A percentile compares a stretch with the other conserved stretches of the same genome.
Conservation (phyloP, 768 basidiomycete species). For the Amanita inopinata region DNA sequence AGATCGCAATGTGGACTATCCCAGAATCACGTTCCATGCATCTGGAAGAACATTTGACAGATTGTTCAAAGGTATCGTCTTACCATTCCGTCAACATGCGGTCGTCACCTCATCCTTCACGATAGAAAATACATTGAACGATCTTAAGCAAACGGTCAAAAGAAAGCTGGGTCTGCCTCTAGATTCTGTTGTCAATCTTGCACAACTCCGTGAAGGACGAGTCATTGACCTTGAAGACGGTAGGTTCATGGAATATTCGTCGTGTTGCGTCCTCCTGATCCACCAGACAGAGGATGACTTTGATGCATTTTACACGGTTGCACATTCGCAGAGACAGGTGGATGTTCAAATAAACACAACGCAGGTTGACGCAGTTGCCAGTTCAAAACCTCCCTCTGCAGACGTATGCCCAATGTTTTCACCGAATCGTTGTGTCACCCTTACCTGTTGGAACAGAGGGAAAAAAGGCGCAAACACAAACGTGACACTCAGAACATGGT, state of each 20-base stretch:
- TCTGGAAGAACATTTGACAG: conserved; percentile 38
- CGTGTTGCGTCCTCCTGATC: background rate
- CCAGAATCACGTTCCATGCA: conserved; percentile 37
- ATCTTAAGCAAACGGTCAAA: conserved; percentile 47
- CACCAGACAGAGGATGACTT: conserved; percentile 61
- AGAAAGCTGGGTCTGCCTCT: conserved; percentile 47
- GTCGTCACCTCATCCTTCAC: conserved; percentile 1
- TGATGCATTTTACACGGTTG: conserved; percentile 51
- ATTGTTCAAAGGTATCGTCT: conserved; percentile 37
- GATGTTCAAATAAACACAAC: conserved; percentile 33
- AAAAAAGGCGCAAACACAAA: background rate
- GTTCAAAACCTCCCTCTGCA: background rate
- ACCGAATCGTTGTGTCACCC: no score
- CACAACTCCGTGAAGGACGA: conserved; percentile 45
- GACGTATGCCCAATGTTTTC: background rate
- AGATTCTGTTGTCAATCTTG: conserved; percentile 25
- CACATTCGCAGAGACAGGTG: conserved; percentile 24
- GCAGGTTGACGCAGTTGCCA: conserved; percentile 16
- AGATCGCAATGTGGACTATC: conserved; percentile 29
- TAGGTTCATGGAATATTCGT: conserved; percentile 20
- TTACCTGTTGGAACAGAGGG: no score
- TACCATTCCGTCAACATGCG: background rate
- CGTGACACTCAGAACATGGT: background rate
- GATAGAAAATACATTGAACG: conserved; percentile 57
- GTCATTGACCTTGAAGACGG: conserved; percentile 71